Evolutionary conservation across 164 flowering plant species (phyloP), one percentile per base, ranked within the genome.

Genomic region (Sedum album): DNA sequence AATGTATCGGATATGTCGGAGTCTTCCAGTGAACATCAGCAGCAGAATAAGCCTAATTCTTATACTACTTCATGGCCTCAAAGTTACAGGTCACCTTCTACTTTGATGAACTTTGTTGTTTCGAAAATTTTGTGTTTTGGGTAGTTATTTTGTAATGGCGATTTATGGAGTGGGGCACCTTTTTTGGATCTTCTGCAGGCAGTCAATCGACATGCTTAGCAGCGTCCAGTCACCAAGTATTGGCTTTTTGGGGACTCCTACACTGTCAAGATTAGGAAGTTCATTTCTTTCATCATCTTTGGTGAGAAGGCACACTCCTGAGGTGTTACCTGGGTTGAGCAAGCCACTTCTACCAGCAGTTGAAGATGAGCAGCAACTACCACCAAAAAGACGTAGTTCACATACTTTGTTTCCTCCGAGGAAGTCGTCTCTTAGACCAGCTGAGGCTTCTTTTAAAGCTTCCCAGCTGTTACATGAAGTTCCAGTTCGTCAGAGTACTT

Each of bases 11-110:
- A 88, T 76, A 77, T 78, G 49, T 86, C 93, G 14, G 74, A 79
- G 76, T 83, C 80, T 60, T 82, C 82, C 0, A 46, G 66, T 23
- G 89, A 76, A 44, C 78, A 83, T 68, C 84, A 68, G 53, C 84
- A 72, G n/a, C 81, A 81, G 63, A 81, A 68, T 68, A 82, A 70
- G 70, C 84, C 93, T n/a, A 73, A 79, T 77, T 90, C 99, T 70
- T 84, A 86, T 76, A 85, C 68, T 73, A 79, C 84, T 60, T 15
- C 85, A 18, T 93, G 98, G 98, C 98, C 98, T 63, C 98, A 93
- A 68, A 88, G 79, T 75, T 82, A 83, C 79, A 78, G 83, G 83
- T 74, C 11, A 41, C 8, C 64, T 39, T 26, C 33, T 66, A 65
- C 51, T 33, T 68, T 65, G 60, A 57, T 60, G 63, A 14, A 36